Conservation (phyloP, 257 asterid species). For the Scutellaria barbata region DNA sequence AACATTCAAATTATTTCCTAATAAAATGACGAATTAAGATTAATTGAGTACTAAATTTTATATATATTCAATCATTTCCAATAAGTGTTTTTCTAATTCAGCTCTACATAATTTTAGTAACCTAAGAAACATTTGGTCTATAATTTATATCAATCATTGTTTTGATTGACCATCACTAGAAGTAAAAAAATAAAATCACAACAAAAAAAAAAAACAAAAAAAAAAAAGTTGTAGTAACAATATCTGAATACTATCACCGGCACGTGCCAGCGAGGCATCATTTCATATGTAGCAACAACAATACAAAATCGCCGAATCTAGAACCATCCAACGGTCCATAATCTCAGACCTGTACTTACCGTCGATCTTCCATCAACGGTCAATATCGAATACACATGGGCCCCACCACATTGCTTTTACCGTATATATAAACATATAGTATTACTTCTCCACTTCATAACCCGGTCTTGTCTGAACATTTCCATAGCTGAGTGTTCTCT, state of each 20-base stretch:
- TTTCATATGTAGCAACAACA: background rate
- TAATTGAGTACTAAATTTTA: too few species aligned
- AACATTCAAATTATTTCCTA: too few species aligned
- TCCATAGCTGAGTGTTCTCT: slow-evolving; percentile 31
- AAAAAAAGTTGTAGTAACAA: background rate
- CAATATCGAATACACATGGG: slow-evolving; percentile 34
- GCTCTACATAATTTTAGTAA: background rate
- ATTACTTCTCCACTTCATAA: slow-evolving; percentile 21
- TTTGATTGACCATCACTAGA: too few species aligned
- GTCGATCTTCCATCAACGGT: slow-evolving; percentile 43
- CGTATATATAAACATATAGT: slow-evolving; percentile 32
- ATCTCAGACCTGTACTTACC: slow-evolving; percentile 22
- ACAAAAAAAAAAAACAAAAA: background rate
- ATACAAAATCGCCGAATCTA: slow-evolving; percentile 42
- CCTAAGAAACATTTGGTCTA: too few species aligned
- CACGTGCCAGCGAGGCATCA: slow-evolving; percentile 50
- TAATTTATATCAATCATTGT: too few species aligned
- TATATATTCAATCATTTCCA: too few species aligned
- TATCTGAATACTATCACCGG: slow-evolving; percentile 8
- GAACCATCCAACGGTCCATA: slow-evolving; percentile 52
- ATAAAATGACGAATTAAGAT: too few species aligned
- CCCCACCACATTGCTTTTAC: slow-evolving; percentile 45
- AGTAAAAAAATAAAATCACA: background rate
- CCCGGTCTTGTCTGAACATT: slow-evolving; percentile 49
- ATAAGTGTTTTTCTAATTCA: too few species aligned